Percentiles rank a stretch among this genome's conserved stretches.
Conservation (phyloP, 176 grass and related monocot genomes). For the Pontederia crassipes region DNA sequence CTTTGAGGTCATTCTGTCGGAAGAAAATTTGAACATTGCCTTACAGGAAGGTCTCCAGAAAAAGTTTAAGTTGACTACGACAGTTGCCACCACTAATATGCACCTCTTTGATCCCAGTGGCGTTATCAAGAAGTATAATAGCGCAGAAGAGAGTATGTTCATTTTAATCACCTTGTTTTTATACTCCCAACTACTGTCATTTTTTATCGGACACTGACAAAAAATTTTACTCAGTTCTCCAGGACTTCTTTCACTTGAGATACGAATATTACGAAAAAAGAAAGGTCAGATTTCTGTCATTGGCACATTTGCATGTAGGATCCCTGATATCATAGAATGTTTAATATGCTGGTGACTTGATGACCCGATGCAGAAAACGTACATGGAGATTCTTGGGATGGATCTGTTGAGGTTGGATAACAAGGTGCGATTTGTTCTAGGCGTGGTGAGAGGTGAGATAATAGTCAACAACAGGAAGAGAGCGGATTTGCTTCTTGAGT, state of each 20-base stretch:
- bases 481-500: slow-evolving; percentile 58
- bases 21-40: slow-evolving; percentile 64
- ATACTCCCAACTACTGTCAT: background rate
- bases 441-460: slow-evolving; percentile 45
- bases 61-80: slow-evolving; percentile 83
- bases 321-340: background rate
- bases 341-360: background rate
- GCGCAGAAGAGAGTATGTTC: slow-evolving; percentile 61
- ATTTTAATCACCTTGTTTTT: background rate
- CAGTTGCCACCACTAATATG: slow-evolving; percentile 84
- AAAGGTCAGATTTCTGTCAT: slow-evolving; percentile 39
- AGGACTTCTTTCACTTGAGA: slow-evolving; percentile 61
- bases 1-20: slow-evolving; percentile 41
- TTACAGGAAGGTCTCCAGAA: slow-evolving; percentile 73
- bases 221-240: slow-evolving; percentile 40
- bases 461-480: slow-evolving; percentile 69
- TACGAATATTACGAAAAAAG: slow-evolving; percentile 60
- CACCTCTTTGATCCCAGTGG: slow-evolving; percentile 73
- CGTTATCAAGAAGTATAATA: slow-evolving; percentile 78
- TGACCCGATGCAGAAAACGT: slow-evolving; percentile 29
- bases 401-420: slow-evolving; percentile 57
- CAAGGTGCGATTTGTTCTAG: slow-evolving; percentile 63
- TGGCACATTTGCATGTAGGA: background rate
- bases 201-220: background rate
- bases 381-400: slow-evolving; percentile 43